These are phyloP conservation scores for Lactarius tabidus DNA, from an alignment of 768 basidiomycete genomes.

Conservation along the genomic window DNA sequence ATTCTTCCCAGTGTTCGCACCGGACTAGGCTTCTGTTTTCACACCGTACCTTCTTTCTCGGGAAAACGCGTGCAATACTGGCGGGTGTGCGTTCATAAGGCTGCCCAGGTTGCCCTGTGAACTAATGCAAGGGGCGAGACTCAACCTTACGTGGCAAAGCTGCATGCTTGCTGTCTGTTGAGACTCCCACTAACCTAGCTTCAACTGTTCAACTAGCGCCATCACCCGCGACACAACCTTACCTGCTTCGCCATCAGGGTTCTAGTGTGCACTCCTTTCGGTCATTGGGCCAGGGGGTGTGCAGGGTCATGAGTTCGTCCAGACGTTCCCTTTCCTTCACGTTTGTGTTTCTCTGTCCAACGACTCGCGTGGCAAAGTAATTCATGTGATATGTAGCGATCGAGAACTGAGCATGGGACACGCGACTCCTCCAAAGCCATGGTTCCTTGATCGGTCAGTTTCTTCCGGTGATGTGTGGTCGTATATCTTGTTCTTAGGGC, in stretches of 20 bases:
- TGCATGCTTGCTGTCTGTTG: background rate
- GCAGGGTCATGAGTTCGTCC: background rate
- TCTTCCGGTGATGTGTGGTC: background rate
- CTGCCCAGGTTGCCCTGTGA: background rate
- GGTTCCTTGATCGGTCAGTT: slow-evolving; percentile 1
- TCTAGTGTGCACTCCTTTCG: background rate
- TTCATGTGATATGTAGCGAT: background rate
- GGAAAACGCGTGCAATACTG: background rate
- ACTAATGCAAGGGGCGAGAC: background rate
- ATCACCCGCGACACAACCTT: slow-evolving; percentile 1
- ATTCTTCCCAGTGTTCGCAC: background rate
- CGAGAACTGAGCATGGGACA: background rate
- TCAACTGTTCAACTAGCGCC: background rate
- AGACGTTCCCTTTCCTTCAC: background rate
- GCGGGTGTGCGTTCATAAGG: background rate
- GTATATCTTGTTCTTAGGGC: background rate
- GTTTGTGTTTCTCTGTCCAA: background rate
- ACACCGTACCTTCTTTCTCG: background rate
- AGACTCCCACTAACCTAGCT: background rate
- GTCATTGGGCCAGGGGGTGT: background rate
- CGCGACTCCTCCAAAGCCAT: background rate
- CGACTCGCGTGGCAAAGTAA: background rate
- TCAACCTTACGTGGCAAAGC: background rate
- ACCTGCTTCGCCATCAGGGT: background rate
- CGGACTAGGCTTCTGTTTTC: background rate